Conservation (phyloP, 768 basidiomycete genomes). For the Gymnopilus dilepis region DNA sequence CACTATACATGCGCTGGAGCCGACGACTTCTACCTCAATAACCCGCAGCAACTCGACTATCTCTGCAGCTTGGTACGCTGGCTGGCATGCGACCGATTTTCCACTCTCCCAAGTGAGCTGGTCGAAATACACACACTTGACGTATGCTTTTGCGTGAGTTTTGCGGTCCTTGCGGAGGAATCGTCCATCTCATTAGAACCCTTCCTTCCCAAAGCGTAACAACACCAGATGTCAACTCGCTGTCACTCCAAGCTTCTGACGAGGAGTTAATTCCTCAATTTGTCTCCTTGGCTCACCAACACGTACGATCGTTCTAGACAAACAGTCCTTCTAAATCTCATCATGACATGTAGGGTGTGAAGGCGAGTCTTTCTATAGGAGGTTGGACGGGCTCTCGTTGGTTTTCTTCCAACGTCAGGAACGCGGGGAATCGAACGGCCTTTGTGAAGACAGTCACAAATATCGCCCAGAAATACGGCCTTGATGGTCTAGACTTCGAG, state of each 20-base stretch:
- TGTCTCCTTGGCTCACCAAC: conserved; percentile 48
- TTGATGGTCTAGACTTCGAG: conserved; percentile 77
- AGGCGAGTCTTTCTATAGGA: conserved; percentile 64
- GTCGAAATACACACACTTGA: conserved; percentile 58
- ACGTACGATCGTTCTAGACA: conserved; percentile 34
- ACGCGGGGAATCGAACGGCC: conserved; percentile 56
- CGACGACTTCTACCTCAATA: conserved; percentile 13
- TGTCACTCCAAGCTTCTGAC: conserved; percentile 49
- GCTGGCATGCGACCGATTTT: conserved; percentile 47
- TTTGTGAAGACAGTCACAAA: conserved; percentile 60
- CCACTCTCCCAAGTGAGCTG: conserved; percentile 51
- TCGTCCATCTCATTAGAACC: neutral
- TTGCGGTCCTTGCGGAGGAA: neutral
- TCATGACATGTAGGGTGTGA: conserved; percentile 47
- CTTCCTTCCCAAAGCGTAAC: conserved; percentile 35
- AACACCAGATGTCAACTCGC: conserved; percentile 40
- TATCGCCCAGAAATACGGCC: conserved; percentile 51
- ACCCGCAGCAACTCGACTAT: conserved; percentile 28
- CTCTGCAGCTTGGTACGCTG: conserved; percentile 53
- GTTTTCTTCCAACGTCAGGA: conserved; percentile 65
- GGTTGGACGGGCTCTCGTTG: conserved; percentile 71
- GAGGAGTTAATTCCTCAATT: conserved; percentile 56
- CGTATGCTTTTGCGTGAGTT: conserved; percentile 66
- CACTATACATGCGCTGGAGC: conserved; percentile 17
- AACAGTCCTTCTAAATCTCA: conserved; percentile 4